Evolutionary conservation across 2,329 filamentous ascomycete genomes (phyloP), one percentile per base, ranked within the genome.

Genomic region (Aaosphaeria pasadenensis): DNA sequence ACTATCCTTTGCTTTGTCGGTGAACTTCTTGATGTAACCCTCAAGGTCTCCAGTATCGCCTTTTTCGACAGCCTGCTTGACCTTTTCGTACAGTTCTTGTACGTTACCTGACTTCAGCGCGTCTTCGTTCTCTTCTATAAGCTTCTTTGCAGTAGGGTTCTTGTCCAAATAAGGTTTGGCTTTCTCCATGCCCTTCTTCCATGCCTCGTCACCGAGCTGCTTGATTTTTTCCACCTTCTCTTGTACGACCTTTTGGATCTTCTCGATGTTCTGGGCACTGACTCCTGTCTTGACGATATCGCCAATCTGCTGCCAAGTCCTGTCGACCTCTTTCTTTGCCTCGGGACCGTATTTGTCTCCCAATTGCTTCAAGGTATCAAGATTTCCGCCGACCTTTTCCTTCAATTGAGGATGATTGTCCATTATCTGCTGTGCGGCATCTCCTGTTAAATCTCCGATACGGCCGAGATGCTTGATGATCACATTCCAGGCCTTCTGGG

Each of bases 371-470:
- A 91, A 73, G 64, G 87, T 80, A 43, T 88, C 81, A 40, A 88
- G 70, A 56, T 81, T 84, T 7, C 81, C 83, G 11, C 87, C 87
- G 6, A 90, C 71, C 71, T 87, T 85, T 62, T 89, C 80, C 75
- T 88, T 89, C 17, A 89, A 60, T 57, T 86, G 69, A 0, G 88
- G 88, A 64, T 91, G 87, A 63, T 89, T 88, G 59, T 89, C 79
- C 44, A 90, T 67, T 39, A 91, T 80, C 52, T 89, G 82, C 42
- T 69, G 60, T 0, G 82, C 72, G 1, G 84, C 82, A 56, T 88
- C 84, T 5, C 78, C 80, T 0, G 84, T 80, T 2, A 91, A 75
- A 40, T 77, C 77, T 11, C 77, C 79, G 11, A 91, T 70, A 53
- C 82, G 77, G 58, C 76, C 77, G 24, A 83, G 71, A 13, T 86